These are phyloP conservation scores for Phytophthora ramorum DNA, from an alignment of 352 stramenopile species.

Conservation along the genomic window DNA sequence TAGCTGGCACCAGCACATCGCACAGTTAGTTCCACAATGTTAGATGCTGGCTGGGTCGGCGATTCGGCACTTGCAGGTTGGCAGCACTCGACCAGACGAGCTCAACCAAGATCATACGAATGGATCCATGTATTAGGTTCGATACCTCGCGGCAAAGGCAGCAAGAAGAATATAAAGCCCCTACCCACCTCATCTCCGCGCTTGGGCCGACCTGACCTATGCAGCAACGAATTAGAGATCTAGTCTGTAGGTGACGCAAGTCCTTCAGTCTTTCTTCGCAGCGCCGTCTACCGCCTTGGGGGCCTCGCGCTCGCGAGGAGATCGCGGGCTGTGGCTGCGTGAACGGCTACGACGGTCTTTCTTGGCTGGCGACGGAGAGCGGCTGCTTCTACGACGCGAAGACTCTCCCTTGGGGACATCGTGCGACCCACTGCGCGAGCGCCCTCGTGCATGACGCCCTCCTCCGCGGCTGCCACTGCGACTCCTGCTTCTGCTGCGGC, in stretches of 20 bases:
- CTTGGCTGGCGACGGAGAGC: slow-evolving; percentile 50
- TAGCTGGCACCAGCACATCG: too few species aligned
- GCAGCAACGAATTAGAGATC: slow-evolving; percentile 36
- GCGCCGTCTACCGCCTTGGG: slow-evolving; percentile 15
- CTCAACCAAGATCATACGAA: slow-evolving; percentile 19
- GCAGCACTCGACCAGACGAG: not conserved
- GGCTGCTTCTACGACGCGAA: slow-evolving; percentile 51
- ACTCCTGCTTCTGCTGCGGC: slow-evolving; percentile 52
- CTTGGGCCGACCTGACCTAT: slow-evolving; percentile 17
- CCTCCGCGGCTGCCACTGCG: slow-evolving; percentile 47
- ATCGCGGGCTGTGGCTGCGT: slow-evolving; percentile 53
- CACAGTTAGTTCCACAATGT: too few species aligned
- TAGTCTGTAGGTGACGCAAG: slow-evolving; percentile 25
- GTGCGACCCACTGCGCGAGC: slow-evolving; percentile 54
- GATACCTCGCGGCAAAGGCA: slow-evolving; percentile 23
- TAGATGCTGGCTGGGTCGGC: too few species aligned
- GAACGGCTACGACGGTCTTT: slow-evolving; percentile 61
- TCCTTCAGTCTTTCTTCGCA: slow-evolving; percentile 38
- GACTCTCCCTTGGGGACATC: slow-evolving; percentile 51
- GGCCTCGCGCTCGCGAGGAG: slow-evolving; percentile 17
- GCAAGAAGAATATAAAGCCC: slow-evolving; percentile 19
- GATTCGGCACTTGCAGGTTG: not conserved
- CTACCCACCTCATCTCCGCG: slow-evolving; percentile 12
- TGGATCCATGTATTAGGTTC: slow-evolving; percentile 41
- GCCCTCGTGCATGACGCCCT: slow-evolving; percentile 39